These are phyloP conservation scores for Phytophthora multivora DNA, from an alignment of 352 stramenopile genomes.

Conservation along the genomic window DNA sequence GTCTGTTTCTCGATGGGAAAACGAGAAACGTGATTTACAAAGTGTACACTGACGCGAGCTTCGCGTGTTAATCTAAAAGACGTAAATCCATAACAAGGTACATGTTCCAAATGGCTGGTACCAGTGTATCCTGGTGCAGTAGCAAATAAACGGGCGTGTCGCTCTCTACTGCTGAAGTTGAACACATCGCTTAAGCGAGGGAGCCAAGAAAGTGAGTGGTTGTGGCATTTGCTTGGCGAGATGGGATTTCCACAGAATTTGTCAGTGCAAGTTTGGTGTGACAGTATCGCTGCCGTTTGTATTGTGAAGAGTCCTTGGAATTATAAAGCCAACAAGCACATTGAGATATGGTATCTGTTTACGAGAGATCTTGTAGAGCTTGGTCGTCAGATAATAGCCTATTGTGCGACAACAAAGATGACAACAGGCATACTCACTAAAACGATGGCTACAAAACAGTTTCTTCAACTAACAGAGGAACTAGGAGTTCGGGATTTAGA, in stretches of 20 bases:
- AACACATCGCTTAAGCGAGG: constrained; percentile 9
- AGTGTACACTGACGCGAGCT: constrained; percentile 7
- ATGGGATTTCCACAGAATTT: constrained; percentile 11
- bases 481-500: constrained; percentile 3
- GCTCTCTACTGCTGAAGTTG: constrained; percentile 13
- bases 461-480: constrained; percentile 19
- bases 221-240: constrained; percentile 6
- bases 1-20: constrained; percentile 9
- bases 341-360: constrained; percentile 29
- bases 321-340: constrained; percentile 24
- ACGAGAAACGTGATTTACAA: constrained; percentile 3
- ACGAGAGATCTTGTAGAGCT: constrained; percentile 13
- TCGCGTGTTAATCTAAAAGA: constrained; percentile 6
- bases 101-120: constrained; percentile 1
- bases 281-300: constrained; percentile 6
- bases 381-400: constrained; percentile 2
- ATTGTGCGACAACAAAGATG: constrained; percentile 22
- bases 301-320: constrained; percentile 8
- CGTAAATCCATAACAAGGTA: constrained; percentile 7
- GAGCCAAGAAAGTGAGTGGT: constrained; percentile 10
- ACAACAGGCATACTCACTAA: constrained; percentile 26
- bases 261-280: constrained; percentile 9
- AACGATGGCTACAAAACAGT: constrained; percentile 18
- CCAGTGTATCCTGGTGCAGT: constrained; percentile 9
- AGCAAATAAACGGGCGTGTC: constrained; percentile 9